Percentiles rank a stretch among this genome's conserved stretches.
phyloP scores from a whole-genome alignment of 352 stramenopile genomes.

The Globisporangium megalacanthum region DNA sequence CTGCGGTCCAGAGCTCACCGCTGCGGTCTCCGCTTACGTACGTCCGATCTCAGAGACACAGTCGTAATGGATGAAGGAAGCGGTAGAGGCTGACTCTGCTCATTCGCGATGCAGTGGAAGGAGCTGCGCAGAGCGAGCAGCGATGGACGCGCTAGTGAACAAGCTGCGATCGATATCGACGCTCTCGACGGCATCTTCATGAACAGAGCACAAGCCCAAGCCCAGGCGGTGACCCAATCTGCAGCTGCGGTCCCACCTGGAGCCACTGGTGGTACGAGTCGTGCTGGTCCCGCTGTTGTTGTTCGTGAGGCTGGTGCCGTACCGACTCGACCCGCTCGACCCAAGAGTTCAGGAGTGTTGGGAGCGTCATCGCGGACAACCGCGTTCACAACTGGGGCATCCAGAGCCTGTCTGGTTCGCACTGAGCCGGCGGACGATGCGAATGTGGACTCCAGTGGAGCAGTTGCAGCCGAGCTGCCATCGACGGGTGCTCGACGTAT shows the following conservation, averaged over 20 bases:
- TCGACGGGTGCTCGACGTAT: background rate
- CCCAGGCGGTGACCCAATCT: background rate
- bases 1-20: slow-evolving; percentile 31
- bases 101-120: slow-evolving; percentile 24
- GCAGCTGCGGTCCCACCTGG: background rate
- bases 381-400: slow-evolving; percentile 11
- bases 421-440: background rate
- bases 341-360: slow-evolving; percentile 21
- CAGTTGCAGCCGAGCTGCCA: background rate
- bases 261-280: background rate
- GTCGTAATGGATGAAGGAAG: background rate
- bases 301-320: background rate
- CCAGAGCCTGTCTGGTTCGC: slow-evolving; percentile 7
- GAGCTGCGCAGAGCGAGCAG: slow-evolving; percentile 23
- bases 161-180: slow-evolving; percentile 48
- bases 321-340: slow-evolving; percentile 17
- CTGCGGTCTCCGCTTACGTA: slow-evolving; percentile 38
- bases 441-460: background rate
- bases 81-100: background rate
- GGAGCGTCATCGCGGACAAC: slow-evolving; percentile 13
- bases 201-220: slow-evolving; percentile 1
- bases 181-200: slow-evolving; percentile 45
- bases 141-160: slow-evolving; percentile 12
- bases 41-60: slow-evolving; percentile 7
- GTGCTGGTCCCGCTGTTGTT: background rate